These are phyloP conservation scores for Chalciporus pseudorubinellus DNA, from an alignment of 768 basidiomycete species.

Conservation along the genomic window DNA sequence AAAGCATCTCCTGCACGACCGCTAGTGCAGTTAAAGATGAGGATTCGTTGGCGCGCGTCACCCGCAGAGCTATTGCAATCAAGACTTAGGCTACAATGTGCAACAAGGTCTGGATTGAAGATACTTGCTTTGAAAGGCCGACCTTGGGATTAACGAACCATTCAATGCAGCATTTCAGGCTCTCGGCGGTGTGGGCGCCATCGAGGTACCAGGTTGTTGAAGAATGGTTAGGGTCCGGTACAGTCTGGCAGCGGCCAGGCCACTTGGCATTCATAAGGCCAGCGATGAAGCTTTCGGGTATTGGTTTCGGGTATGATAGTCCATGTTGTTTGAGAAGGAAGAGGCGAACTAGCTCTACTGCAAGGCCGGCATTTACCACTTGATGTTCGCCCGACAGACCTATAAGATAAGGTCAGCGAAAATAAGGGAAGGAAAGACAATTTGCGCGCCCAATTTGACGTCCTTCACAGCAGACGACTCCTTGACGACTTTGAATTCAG, in stretches of 20 bases:
- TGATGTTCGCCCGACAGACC: conserved; percentile 89
- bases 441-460: conserved; percentile 58
- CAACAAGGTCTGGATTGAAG: neutral
- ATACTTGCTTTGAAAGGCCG: conserved; percentile 38
- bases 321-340: conserved; percentile 50
- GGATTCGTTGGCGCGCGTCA: conserved; percentile 43
- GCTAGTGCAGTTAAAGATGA: conserved; percentile 94
- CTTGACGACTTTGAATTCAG: conserved; percentile 65
- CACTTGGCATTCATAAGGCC: conserved; percentile 74
- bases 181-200: conserved; percentile 94
- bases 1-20: conserved; percentile 81
- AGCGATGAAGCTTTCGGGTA: conserved; percentile 53
- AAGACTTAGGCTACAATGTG: conserved; percentile 2
- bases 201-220: conserved; percentile 85
- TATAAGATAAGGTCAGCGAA: conserved; percentile 28
- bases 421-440: neutral
- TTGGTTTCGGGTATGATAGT: conserved; percentile 12
- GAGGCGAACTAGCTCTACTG: conserved; percentile 64
- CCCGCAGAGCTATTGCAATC: conserved; percentile 5
- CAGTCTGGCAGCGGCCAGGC: conserved; percentile 94
- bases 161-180: conserved; percentile 78
- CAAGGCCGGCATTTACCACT: conserved; percentile 81
- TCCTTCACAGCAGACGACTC: conserved; percentile 45
- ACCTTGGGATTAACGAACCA: conserved; percentile 78
- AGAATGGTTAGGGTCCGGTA: conserved; percentile 54